Percentiles rank a stretch among this genome's conserved stretches.
Evolutionary conservation across 495 filamentous ascomycete species (phyloP).

Genomic region (Aspergillus steynii): DNA sequence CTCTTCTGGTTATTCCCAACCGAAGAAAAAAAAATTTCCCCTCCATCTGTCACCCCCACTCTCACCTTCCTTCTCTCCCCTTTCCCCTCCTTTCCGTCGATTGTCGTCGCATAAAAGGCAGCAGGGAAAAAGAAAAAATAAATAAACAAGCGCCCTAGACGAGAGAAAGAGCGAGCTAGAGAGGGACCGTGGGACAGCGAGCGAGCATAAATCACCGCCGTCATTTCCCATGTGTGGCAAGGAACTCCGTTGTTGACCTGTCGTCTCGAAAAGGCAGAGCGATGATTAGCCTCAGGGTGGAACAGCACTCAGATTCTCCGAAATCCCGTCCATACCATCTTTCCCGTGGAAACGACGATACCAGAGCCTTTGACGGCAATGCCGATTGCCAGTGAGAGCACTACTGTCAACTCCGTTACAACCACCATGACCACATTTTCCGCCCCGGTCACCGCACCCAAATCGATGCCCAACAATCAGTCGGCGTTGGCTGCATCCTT

Average conservation of each 20-base stretch:
- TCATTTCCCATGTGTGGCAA: conserved; percentile 8
- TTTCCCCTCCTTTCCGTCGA: conserved; percentile 18
- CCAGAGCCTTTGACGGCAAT: conserved; percentile 43
- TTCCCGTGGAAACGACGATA: conserved; percentile 40
- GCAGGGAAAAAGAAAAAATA: neutral
- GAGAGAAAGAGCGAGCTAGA: neutral
- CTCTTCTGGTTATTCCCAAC: neutral
- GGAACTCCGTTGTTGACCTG: conserved; percentile 30
- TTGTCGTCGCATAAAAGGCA: neutral
- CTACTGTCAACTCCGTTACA: conserved; percentile 34
- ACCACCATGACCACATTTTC: conserved; percentile 52
- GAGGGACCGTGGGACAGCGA: neutral
- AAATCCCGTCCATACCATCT: conserved; percentile 43
- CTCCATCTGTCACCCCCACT: neutral
- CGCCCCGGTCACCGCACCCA: conserved; percentile 45
- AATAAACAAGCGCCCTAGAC: neutral
- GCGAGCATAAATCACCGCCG: too few species aligned
- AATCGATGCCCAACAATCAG: conserved; percentile 46
- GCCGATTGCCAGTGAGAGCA: conserved; percentile 53
- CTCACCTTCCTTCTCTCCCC: conserved; percentile 9
- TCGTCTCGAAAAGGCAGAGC: conserved; percentile 45
- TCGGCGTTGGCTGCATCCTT: conserved; percentile 50
- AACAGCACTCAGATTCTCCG: conserved; percentile 50
- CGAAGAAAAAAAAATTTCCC: neutral
- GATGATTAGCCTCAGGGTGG: conserved; percentile 54